Base-by-base conservation (phyloP, 148 eudicot genomes). In the Camellia japonica region DNA sequence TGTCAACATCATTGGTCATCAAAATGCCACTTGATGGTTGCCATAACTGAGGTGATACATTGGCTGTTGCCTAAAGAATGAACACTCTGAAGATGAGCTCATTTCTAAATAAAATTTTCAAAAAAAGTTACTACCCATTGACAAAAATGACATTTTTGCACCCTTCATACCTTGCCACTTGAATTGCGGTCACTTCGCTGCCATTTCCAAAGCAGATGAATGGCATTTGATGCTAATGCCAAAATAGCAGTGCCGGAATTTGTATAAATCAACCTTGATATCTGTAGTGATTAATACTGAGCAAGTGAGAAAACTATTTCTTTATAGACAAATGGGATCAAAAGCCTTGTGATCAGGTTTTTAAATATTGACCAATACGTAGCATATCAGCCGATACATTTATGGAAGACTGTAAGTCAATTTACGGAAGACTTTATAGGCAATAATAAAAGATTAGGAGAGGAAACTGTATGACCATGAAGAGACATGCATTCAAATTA, bases 191-290 rank as follows among this genome's bases (percentile, higher is more conserved):
- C 91, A 82, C 77, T 90, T 71, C 92, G 82, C 76, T 82, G 90
- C 98, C 98, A 95, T 85, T 90, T 93, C 98, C 98, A 95, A 4
- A 95, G 97, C 65, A 91, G 83, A 83, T 95, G 98, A 82, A 89
- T 87, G 30, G 97, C 98, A 89, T 91, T 90, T 76, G 90, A 88
- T 68, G 94, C 92, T 83, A 95, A 87, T 61, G 98, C 97, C 84
- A 95, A 83, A 70, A 95, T 87, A 80, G 90, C 94, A 81, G 83
- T 90, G 44, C 98, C 98, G 30, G 98, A 85, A 79, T 93, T 90
- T 76, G 98, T 93, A 80, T 95, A 95, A 16, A 90, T 87, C 84
- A 95, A 83, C 84, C 96, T 95, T 83, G 94, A 90, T 65, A 95
- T 93, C 98, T 95, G 92, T 60, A 81, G 73, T 20, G 72, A 82